Evolutionary conservation across 2,329 filamentous ascomycete genomes (phyloP).

Genomic region (Curvularia eragrostidis): DNA sequence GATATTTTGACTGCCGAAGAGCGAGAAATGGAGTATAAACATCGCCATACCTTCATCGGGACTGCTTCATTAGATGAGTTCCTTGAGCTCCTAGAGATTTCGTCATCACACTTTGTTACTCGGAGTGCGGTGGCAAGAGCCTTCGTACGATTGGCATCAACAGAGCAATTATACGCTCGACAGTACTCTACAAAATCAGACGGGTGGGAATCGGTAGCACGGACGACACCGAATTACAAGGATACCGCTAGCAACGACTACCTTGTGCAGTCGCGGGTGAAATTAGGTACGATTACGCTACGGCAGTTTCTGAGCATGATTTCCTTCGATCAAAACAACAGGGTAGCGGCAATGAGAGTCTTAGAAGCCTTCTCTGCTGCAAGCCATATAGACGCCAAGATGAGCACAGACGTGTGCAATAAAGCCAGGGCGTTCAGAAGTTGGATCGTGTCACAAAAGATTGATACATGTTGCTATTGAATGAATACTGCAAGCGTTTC

Average conservation of each 20-base stretch:
- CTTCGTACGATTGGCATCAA: slow-evolving; percentile 28
- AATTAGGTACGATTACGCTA: slow-evolving; percentile 34
- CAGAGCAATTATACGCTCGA: slow-evolving; percentile 35
- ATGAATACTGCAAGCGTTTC: neutral
- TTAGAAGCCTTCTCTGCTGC: slow-evolving; percentile 36
- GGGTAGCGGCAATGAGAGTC: slow-evolving; percentile 17
- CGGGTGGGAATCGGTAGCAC: slow-evolving; percentile 35
- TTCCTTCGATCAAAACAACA: slow-evolving; percentile 22
- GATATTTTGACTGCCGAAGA: slow-evolving; percentile 15
- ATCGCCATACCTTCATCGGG: slow-evolving; percentile 43
- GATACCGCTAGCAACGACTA: slow-evolving; percentile 27
- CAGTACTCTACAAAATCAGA: slow-evolving; percentile 20
- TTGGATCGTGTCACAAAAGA: slow-evolving; percentile 23
- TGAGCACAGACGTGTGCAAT: slow-evolving; percentile 6
- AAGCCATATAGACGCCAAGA: slow-evolving; percentile 26
- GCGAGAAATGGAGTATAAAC: slow-evolving; percentile 37
- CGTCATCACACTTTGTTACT: slow-evolving; percentile 14
- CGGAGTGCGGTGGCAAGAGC: slow-evolving; percentile 24
- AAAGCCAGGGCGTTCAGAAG: slow-evolving; percentile 32
- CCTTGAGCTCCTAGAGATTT: slow-evolving; percentile 30
- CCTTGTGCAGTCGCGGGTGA: slow-evolving; percentile 29
- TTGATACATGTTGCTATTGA: slow-evolving; percentile 1
- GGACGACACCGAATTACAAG: slow-evolving; percentile 21
- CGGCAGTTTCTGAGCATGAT: slow-evolving; percentile 31
- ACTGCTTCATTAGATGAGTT: slow-evolving; percentile 38